Evolutionary conservation across 2,329 filamentous ascomycete species (phyloP).

Genomic region (Epichloe sp.): DNA sequence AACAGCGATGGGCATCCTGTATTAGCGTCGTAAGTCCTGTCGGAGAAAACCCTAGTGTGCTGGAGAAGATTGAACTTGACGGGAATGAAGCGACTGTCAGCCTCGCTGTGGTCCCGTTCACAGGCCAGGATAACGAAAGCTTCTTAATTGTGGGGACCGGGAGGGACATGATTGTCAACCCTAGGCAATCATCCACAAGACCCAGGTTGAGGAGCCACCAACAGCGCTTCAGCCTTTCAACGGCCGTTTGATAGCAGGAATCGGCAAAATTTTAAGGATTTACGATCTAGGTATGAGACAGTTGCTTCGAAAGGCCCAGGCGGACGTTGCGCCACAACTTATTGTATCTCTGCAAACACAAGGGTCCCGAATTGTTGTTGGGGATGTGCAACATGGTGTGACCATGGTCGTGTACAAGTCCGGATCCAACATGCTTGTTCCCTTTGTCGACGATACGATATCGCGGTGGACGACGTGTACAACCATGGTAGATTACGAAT

Average conservation of each 20-base stretch:
- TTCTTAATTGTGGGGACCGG: constrained; percentile 89
- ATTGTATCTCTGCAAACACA: constrained; percentile 83
- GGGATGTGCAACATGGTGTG: constrained; percentile 83
- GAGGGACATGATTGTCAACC: constrained; percentile 72
- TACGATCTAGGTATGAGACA: constrained; percentile 92
- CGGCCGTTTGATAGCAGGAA: constrained; percentile 72
- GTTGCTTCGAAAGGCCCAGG: constrained; percentile 80
- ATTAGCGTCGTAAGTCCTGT: constrained; percentile 87
- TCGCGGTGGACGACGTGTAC: constrained; percentile 83
- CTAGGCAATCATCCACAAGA: constrained; percentile 80
- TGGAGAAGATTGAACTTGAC: constrained; percentile 68
- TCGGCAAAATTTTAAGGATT: constrained; percentile 68
- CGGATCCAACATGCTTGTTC: constrained; percentile 79
- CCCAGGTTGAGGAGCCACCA: constrained; percentile 77
- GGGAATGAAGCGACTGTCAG: constrained; percentile 89
- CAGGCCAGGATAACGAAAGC: constrained; percentile 74
- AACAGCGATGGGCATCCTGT: constrained; percentile 87
- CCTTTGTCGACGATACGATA: constrained; percentile 83
- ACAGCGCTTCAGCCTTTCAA: constrained; percentile 84
- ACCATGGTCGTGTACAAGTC: constrained; percentile 90
- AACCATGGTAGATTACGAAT: constrained; percentile 95
- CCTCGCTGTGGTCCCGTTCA: constrained; percentile 69
- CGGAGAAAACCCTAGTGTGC: constrained; percentile 50
- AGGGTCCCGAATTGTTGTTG: constrained; percentile 79
- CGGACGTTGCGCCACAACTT: constrained; percentile 61